Conservation (phyloP, 148 eudicot genomes). For the Chenopodium berlandieri region DNA sequence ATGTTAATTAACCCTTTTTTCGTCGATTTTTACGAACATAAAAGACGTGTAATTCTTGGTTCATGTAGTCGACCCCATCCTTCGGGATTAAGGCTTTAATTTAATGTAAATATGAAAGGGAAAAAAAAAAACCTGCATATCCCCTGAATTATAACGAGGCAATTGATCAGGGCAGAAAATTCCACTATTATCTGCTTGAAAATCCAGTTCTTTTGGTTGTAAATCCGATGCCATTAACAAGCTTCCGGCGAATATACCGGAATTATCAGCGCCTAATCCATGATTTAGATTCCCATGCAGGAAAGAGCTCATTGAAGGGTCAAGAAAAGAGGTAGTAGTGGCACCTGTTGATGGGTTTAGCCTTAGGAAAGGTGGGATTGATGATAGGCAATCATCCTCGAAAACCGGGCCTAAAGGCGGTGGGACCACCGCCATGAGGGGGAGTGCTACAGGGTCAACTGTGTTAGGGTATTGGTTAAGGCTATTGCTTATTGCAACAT, state of each 20-base stretch:
- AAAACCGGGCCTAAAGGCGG: constrained; percentile 40
- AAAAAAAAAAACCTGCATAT: constrained; percentile 45
- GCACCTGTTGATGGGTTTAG: constrained; percentile 30
- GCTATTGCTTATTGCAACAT: constrained; percentile 18
- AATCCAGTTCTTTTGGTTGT: constrained; percentile 54
- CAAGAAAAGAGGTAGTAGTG: constrained; percentile 33
- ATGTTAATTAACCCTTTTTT: background rate
- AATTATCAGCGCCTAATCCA: constrained; percentile 34
- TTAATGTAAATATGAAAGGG: background rate
- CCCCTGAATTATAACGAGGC: constrained; percentile 39
- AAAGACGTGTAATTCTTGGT: too few species aligned
- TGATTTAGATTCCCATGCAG: constrained; percentile 35
- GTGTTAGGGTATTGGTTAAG: constrained; percentile 32
- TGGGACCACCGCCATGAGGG: constrained; percentile 37
- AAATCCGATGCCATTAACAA: constrained; percentile 40
- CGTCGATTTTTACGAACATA: background rate
- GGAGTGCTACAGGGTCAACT: constrained; percentile 22
- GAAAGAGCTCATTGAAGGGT: constrained; percentile 42
- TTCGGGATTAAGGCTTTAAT: too few species aligned
- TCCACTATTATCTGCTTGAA: constrained; percentile 62
- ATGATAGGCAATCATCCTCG: constrained; percentile 60
- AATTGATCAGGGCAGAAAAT: constrained; percentile 48
- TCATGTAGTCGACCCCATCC: too few species aligned
- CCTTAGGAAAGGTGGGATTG: constrained; percentile 49
- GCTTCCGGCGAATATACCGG: constrained; percentile 39